phyloP scores from a whole-genome alignment of 2,329 filamentous ascomycete species.

The Ampelomyces quisqualis region DNA sequence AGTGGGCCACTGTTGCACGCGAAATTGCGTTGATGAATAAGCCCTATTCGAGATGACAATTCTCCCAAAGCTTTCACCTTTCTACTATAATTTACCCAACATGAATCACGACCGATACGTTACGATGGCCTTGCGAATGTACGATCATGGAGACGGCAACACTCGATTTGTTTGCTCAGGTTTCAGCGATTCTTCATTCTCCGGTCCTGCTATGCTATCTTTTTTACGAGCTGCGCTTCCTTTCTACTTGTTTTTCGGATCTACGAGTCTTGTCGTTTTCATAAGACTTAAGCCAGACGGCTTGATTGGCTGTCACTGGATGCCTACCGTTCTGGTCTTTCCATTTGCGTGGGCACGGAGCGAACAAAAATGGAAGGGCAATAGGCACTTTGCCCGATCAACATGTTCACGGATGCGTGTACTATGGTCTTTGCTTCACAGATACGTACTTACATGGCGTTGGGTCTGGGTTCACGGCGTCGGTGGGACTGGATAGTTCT shows the following conservation, averaged over 20 bases:
- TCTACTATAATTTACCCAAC: slow-evolving; percentile 1
- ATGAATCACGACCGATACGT: slow-evolving; percentile 27
- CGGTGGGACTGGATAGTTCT: neutral
- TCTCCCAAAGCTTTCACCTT: slow-evolving; percentile 1
- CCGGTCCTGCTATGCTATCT: neutral
- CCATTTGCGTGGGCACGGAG: too few relatives aligned
- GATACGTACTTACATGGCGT: neutral
- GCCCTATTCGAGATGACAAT: slow-evolving; percentile 73
- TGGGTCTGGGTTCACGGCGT: neutral
- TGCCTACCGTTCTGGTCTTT: slow-evolving; percentile 9
- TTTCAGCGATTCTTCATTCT: slow-evolving; percentile 3
- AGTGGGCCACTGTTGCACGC: slow-evolving; percentile 84
- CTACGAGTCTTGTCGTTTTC: slow-evolving; percentile 1
- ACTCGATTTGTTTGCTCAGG: slow-evolving; percentile 9
- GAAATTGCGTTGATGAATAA: slow-evolving; percentile 96
- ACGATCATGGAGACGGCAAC: slow-evolving; percentile 18
- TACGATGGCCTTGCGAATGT: slow-evolving; percentile 14
- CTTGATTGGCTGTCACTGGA: slow-evolving; percentile 18
- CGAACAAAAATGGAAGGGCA: too few relatives aligned
- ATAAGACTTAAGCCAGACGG: slow-evolving; percentile 18
- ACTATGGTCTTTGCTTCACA: slow-evolving; percentile 11
- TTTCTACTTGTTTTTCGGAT: slow-evolving; percentile 6
- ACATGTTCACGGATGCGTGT: too few relatives aligned
- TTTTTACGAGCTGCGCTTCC: slow-evolving; percentile 1
- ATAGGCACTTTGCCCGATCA: too few relatives aligned